A percentile compares a stretch with the other conserved stretches of the same genome.
Conservation (phyloP, 2,329 filamentous ascomycete genomes). For the Fusarium xylarioides region DNA sequence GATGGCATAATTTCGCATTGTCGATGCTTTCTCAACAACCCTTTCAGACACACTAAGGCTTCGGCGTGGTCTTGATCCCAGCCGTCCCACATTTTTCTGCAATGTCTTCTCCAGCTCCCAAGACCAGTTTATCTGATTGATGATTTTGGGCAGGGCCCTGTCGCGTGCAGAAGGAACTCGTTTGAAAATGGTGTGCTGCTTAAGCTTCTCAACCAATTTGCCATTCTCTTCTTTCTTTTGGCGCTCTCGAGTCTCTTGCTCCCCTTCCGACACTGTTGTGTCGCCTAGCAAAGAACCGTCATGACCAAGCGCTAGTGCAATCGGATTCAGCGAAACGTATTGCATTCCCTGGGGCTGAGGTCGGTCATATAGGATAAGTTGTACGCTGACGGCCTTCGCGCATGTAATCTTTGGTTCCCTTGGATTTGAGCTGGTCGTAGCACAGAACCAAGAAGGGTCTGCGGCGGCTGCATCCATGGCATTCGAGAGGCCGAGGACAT, state of each 20-base stretch:
- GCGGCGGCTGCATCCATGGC: constrained; percentile 56
- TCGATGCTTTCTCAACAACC: constrained; percentile 91
- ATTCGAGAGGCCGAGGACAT: constrained; percentile 88
- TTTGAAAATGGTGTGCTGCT: constrained; percentile 83
- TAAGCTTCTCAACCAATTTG: constrained; percentile 84
- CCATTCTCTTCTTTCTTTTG: constrained; percentile 67
- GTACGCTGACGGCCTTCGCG: constrained; percentile 75
- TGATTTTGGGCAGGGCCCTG: constrained; percentile 78
- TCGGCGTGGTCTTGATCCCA: constrained; percentile 83
- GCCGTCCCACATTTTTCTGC: constrained; percentile 87
- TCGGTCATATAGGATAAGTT: constrained; percentile 88
- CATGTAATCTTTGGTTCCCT: constrained; percentile 78
- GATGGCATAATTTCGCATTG: constrained; percentile 79
- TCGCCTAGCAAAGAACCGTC: constrained; percentile 61
- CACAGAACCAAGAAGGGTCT: constrained; percentile 76
- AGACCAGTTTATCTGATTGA: constrained; percentile 96
- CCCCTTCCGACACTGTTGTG: constrained; percentile 66
- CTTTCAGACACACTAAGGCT: constrained; percentile 92
- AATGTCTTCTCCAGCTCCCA: constrained; percentile 87
- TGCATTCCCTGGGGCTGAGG: constrained; percentile 91
- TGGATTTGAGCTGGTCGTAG: constrained; percentile 61
- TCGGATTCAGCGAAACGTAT: constrained; percentile 91
- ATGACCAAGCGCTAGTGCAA: constrained; percentile 84
- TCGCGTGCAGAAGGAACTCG: constrained; percentile 84
- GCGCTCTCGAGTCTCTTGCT: constrained; percentile 73